These are phyloP conservation scores for Viola odorata DNA, from an alignment of 345 rosid species.

Conservation along the genomic window DNA sequence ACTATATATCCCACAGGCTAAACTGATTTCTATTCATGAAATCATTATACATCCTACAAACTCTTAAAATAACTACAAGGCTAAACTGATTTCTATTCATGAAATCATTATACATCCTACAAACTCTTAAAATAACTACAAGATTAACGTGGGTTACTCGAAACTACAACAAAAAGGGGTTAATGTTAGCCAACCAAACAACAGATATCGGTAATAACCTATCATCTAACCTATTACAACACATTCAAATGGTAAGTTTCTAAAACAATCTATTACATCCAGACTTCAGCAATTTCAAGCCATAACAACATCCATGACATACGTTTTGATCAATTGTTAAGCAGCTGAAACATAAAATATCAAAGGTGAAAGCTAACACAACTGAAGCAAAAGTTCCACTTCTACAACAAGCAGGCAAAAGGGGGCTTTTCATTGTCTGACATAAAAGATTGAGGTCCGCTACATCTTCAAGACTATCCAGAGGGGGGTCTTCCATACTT, in stretches of 20 bases:
- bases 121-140: not conserved
- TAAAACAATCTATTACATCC: conserved; percentile 28
- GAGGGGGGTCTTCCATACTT: too few relatives aligned
- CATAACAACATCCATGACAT: conserved; percentile 34
- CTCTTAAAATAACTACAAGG: not conserved
- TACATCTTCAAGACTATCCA: conserved; percentile 2
- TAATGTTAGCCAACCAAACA: not conserved
- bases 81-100: not conserved
- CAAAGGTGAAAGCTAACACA: conserved; percentile 14
- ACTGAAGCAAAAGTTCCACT: conserved; percentile 22
- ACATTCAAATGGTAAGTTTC: conserved; percentile 17
- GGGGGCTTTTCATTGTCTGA: not conserved
- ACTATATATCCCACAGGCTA: not conserved
- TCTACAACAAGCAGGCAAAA: not conserved
- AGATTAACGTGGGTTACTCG: not conserved
- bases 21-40: not conserved
- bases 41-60: not conserved
- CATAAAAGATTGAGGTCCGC: not conserved
- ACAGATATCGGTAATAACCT: not conserved
- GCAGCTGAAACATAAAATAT: conserved; percentile 27
- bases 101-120: not conserved
- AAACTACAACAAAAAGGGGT: not conserved
- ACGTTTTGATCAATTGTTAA: conserved; percentile 23
- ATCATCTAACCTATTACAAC: conserved; percentile 36
- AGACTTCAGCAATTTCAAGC: conserved; percentile 20